These are phyloP conservation scores for Cladophialophora yegresii DNA, from an alignment of 2,329 filamentous ascomycete species.

Conservation along the genomic window DNA sequence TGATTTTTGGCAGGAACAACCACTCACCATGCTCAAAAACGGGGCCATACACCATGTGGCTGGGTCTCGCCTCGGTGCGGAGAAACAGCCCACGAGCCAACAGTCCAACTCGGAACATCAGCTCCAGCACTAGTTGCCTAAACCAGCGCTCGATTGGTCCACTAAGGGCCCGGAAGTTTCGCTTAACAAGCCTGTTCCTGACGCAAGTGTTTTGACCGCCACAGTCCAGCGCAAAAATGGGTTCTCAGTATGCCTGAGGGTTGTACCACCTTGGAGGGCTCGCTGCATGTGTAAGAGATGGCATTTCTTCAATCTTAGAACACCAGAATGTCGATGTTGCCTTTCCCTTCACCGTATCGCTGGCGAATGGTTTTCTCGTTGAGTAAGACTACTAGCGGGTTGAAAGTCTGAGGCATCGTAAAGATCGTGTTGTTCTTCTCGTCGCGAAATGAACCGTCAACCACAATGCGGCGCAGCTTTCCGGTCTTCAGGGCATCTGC, in stretches of 20 bases:
- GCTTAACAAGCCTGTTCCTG: conserved; percentile 9
- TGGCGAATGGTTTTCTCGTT: conserved; percentile 63
- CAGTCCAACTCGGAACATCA: not conserved
- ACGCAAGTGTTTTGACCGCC: conserved; percentile 4
- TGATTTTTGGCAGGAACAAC: not conserved
- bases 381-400: conserved; percentile 75
- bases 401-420: conserved; percentile 91
- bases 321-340: conserved; percentile 30
- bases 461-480: conserved; percentile 74
- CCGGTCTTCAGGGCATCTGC: conserved; percentile 74
- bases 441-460: conserved; percentile 92
- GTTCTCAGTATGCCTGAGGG: not conserved
- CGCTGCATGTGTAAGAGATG: no score
- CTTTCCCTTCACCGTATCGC: conserved; percentile 20
- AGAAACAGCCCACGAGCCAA: not conserved
- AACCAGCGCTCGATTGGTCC: not conserved
- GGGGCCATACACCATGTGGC: not conserved
- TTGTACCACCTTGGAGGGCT: not conserved
- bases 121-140: not conserved
- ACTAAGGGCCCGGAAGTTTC: not conserved
- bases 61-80: not conserved
- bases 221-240: not conserved
- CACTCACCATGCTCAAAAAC: not conserved
- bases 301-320: conserved; percentile 21
- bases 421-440: conserved; percentile 90